phyloP scores from a whole-genome alignment of 805 yeast species.

The Clavispora phyllophila region DNA sequence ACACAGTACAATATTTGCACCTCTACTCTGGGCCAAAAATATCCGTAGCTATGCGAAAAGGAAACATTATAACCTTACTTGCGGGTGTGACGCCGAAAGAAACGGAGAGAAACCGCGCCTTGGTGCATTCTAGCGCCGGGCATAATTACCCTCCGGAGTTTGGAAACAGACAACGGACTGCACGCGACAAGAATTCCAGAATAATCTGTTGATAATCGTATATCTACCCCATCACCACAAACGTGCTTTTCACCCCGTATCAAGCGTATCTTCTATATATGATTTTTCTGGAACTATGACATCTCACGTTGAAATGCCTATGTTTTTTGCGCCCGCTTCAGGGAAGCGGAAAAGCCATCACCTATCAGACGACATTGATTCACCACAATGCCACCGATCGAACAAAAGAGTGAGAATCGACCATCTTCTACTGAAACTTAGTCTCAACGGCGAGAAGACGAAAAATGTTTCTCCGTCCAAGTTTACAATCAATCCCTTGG shows the following conservation, averaged over 20 bases:
- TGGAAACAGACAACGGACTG: background rate
- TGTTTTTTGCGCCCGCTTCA: background rate
- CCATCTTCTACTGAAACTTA: background rate
- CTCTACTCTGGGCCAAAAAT: no score
- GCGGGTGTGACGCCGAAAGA: no score
- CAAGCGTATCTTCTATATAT: background rate
- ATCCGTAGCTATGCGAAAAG: no score
- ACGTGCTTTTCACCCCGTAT: background rate
- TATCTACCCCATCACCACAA: background rate
- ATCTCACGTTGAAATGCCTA: background rate
- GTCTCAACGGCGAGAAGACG: background rate
- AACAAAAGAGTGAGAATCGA: conserved; percentile 30
- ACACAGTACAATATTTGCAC: no score
- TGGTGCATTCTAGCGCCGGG: no score
- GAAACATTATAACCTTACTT: no score
- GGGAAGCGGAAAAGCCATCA: background rate
- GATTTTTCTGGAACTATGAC: background rate
- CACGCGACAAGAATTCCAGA: background rate
- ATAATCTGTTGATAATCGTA: background rate
- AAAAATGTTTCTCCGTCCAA: background rate
- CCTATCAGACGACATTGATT: background rate
- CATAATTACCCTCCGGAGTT: background rate
- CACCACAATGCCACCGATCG: background rate
- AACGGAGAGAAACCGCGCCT: no score
- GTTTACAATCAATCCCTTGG: conserved; percentile 8